These are phyloP conservation scores for Arthromyces matolae DNA, from an alignment of 768 basidiomycete species.

Conservation along the genomic window DNA sequence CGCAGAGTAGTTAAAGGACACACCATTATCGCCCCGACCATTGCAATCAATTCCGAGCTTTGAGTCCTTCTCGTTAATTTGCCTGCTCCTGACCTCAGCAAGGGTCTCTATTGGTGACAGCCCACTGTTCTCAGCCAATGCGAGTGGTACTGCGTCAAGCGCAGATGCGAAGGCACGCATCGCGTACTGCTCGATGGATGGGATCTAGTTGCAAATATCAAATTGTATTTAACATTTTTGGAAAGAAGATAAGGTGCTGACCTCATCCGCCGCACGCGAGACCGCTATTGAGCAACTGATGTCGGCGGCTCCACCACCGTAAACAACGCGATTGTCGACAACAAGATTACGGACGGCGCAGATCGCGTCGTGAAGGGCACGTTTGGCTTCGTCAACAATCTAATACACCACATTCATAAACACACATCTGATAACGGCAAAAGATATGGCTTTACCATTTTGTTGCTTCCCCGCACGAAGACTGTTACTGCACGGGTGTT, in stretches of 20 bases:
- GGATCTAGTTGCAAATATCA: conserved; percentile 74
- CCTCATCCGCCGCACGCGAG: conserved; percentile 91
- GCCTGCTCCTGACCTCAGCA: conserved; percentile 91
- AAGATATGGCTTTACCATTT: conserved; percentile 66
- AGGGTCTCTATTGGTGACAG: conserved; percentile 94
- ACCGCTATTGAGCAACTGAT: conserved; percentile 95
- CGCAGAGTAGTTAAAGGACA: conserved; percentile 19
- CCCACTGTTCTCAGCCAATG: conserved; percentile 97
- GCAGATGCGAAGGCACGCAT: conserved; percentile 99
- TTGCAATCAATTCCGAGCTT: conserved; percentile 91
- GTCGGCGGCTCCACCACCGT: conserved; percentile 97
- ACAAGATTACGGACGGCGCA: conserved; percentile 96
- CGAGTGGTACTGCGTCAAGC: conserved; percentile 91
- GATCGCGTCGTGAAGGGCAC: conserved; percentile 95
- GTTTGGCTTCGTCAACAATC: conserved; percentile 99
- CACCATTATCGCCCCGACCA: conserved; percentile 82
- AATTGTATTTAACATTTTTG: not conserved
- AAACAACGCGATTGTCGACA: conserved; percentile 94
- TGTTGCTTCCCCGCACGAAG: conserved; percentile 96
- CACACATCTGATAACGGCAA: not conserved
- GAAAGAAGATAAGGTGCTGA: conserved; percentile 26
- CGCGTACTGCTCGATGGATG: conserved; percentile 97
- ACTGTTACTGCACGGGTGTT: conserved; percentile 95
- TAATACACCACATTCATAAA: conserved; percentile 25
- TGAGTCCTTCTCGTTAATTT: conserved; percentile 82